Evolutionary conservation across 352 stramenopile genomes (phyloP), one percentile per base, ranked within the genome.

Genomic region (Phytophthora multivora): DNA sequence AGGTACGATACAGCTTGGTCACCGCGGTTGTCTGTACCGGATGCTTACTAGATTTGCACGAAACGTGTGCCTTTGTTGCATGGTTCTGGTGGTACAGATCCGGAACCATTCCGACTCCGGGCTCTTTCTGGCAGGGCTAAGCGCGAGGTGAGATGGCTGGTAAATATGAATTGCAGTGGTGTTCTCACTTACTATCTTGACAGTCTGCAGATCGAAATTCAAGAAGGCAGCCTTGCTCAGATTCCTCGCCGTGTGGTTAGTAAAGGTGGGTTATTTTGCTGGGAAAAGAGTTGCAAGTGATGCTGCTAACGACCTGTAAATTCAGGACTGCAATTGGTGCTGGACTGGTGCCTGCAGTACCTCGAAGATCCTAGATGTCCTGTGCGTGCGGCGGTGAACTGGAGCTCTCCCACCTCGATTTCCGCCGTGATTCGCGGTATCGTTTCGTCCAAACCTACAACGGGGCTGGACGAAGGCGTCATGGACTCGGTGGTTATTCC

Each of bases 321-420:
- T 51, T 7, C 36, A 90, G 81, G 77, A 9, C 63, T 86, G 5
- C 73, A 77, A 9, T 46, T 88, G 9, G 77, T 60, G 2, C 56
- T 88, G 16, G 55, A 76, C 18, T 90, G 79, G 77, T 73, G 63
- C 16, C 18, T 84, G n/a, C 60, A 63, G 11, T 86, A 84, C 43
- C 52, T 90, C 3, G 67, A 78, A 1, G 63, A 76, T 26, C 50
- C 66, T 1, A 40, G n/a, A 0, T 87, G 80, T 43, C 76, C 80
- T 6, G 61, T 86, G 10, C 73, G 75, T 2, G 38, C 82, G 8
- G 36, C 58, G 5, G 51, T 90, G 15, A 69, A 81, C 61, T 88
- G 80, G 78, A 83, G 76, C 54, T 62, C 75, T 8, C 51, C 43
- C 7, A 35, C 42, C 0, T 67, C 66, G 4, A 16, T 90, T 15